Evolutionary conservation across 176 grass and related monocot species (phyloP), one percentile per base, ranked within the genome.

Genomic region (Carex kokanica): DNA sequence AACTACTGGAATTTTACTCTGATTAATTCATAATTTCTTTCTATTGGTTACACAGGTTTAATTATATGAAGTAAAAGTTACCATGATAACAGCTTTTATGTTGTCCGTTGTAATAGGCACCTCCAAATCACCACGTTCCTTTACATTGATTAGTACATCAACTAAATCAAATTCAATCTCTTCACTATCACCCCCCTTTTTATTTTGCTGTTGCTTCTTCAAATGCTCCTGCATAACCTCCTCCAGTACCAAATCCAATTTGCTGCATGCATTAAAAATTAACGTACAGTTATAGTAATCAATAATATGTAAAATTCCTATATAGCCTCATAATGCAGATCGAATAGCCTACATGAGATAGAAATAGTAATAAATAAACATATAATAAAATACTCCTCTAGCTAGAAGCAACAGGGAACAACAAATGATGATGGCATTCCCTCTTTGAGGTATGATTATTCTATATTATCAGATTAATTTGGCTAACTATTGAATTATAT

Each of bases 101-200:
- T 79, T 87, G 20, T 85, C 87, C 2, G 43, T 18, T 3, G 87
- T 87, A 13, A 92, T 60, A 14, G 85, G 55, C 9, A 86, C 83
- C 51, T 56, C 40, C 38, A 81, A 80, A 29, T 60, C 13, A 36
- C 51, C 70, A 2, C 84, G 29, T 11, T 87, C 79, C 41, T 87
- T 86, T 10, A 89, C 21, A 62, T 54, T 78, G 11, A 89, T 69
- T 3, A 92, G 82, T 11, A 92, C 85, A 52, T 89, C 88, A 1
- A 79, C 63, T n/a, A 89, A 51, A 81, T 89, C 88, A 47, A 4
- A 23, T 6, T 85, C 85, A 0, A 85, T 43, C 3, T 29, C 63
- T 4, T 20, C 12, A 41, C 40, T 6, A 0, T 53, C 82, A 4
- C 11, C 34, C 1, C 8, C 23, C 0, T 10, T 47, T 2, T 40